Base-by-base conservation (phyloP, 192 early-diverging fungal genomes). In the Chytriomyces hyalinus region DNA sequence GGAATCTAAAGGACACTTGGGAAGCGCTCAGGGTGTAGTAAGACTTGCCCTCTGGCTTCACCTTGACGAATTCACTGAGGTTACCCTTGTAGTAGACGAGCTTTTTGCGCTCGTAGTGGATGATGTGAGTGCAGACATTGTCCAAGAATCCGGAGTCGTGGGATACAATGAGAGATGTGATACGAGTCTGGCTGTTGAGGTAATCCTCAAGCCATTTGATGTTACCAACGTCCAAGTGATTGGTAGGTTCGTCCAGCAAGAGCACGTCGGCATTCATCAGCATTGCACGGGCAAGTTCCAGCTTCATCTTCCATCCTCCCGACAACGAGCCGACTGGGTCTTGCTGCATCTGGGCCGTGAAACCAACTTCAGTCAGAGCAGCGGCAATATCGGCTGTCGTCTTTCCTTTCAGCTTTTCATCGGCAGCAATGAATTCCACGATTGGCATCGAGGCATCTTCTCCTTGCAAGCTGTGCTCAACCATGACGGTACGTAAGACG, bases 161-260 rank as follows among this genome's bases (percentile, higher is more conserved):
- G 36, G 92, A 94, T 4, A 94, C 92, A 71, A 94, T 90, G 61
- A 94, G 77, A 63, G 80, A 85, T 0, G 93, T 94, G 69, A 94
- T 84, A 28, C 88, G 81, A n/a, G 80, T 88, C 67, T 91, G 86
- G 62, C 80, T 69, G 67, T 83, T 86, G 17, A 94, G 85, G 79
- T 93, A 94, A 47, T 94, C 85, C 73, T 90, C 89, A 3, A 94
- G 76, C 93, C 93, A 94, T 65, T 88, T 88, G 64, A 93, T 87
- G 75, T 93, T 93, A 17, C 59, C 71, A 20, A 91, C 87, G 78
- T 94, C 93, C 90, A 94, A 86, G 80, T 94, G 93, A 81, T 94
- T 94, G 11, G 93, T 98, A 24, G 96, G 96, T 85, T 98, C 95
- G 83, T 98, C 96, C 57, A 98, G 84, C 46, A 98, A 88, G 53